Percentiles rank a stretch among this genome's conserved stretches.
These are phyloP conservation scores for Beauveria sp. DNA, from an alignment of 2,329 filamentous ascomycete genomes.

Conservation along the genomic window DNA sequence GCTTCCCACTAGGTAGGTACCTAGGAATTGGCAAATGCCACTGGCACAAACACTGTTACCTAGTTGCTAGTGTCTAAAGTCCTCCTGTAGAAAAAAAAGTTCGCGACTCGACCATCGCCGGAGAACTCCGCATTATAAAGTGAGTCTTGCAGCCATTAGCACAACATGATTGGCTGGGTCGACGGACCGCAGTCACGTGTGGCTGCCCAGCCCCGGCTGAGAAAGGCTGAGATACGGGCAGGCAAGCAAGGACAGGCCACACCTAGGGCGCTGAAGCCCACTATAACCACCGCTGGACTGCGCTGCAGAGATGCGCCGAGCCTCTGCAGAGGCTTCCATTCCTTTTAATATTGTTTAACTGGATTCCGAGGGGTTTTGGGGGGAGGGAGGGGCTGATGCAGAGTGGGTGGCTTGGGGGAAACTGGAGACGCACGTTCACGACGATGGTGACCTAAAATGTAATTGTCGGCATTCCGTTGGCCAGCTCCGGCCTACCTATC, in stretches of 20 bases:
- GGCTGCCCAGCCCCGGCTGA: not conserved
- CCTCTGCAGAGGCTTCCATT: not conserved
- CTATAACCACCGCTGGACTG: not conserved
- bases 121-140: not conserved
- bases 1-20: not conserved
- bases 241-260: not conserved
- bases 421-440: not conserved
- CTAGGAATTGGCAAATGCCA: not conserved
- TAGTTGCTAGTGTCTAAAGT: not conserved
- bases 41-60: not conserved
- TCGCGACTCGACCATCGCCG: not conserved
- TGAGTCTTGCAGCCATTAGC: not conserved
- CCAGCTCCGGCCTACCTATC: not conserved
- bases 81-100: not conserved
- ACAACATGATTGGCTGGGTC: not conserved
- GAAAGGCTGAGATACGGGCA: not conserved
- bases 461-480: conserved; percentile 4
- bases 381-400: not conserved
- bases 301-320: not conserved
- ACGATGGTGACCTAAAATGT: not conserved
- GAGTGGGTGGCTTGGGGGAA: not conserved
- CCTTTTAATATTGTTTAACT: not conserved
- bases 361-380: not conserved
- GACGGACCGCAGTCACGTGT: conserved; percentile 6
- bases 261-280: not conserved